Evolutionary conservation across 2,329 filamentous ascomycete species (phyloP).

Genomic region (Dothiorella sarmentorum): DNA sequence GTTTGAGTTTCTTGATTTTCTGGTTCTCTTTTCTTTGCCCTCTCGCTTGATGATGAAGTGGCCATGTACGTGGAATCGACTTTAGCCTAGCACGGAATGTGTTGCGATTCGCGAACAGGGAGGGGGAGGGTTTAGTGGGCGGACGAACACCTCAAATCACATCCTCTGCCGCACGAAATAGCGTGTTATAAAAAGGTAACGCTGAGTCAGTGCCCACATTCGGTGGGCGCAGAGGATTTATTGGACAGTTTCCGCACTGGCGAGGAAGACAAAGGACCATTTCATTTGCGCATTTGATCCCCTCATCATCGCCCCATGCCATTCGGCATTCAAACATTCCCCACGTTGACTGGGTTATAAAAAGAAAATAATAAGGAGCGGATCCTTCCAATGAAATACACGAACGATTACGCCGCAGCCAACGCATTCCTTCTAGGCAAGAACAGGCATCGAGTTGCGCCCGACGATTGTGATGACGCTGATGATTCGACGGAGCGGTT

Average conservation of each 20-base stretch:
- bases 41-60: too few relatives aligned
- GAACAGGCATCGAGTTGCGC: background rate
- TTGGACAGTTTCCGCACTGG: background rate
- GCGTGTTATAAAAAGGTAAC: background rate
- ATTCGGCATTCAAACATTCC: background rate
- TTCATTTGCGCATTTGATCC: too few relatives aligned
- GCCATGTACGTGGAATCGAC: background rate
- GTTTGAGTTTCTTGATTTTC: background rate
- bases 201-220: background rate
- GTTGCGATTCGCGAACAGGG: background rate
- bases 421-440: background rate
- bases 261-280: background rate
- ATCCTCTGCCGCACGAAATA: too few relatives aligned
- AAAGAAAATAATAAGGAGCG: background rate
- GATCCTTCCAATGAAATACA: too few relatives aligned
- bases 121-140: too few relatives aligned
- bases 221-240: background rate
- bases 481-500: background rate
- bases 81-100: background rate
- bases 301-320: too few relatives aligned
- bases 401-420: slow-evolving; percentile 5
- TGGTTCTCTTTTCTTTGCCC: too few relatives aligned
- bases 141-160: too few relatives aligned
- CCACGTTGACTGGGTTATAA: background rate
- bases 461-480: background rate